Conservation (phyloP, 2,329 filamentous ascomycete species). For the Akanthomyces muscarius region DNA sequence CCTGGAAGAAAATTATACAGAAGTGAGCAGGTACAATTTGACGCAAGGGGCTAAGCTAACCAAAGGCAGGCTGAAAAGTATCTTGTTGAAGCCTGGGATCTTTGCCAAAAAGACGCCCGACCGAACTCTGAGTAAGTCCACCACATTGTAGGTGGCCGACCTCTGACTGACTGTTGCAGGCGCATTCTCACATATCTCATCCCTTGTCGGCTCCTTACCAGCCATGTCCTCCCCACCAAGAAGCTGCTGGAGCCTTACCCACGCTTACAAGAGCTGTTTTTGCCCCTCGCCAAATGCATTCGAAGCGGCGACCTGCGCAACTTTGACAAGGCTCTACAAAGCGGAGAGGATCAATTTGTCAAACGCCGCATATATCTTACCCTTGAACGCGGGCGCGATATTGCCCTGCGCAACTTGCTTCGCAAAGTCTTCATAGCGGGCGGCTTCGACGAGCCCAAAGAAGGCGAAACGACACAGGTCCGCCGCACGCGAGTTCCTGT, state of each 20-base stretch:
- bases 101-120: constrained; percentile 68
- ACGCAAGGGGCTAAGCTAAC: background rate
- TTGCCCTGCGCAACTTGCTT: constrained; percentile 85
- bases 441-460: constrained; percentile 75
- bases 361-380: constrained; percentile 92
- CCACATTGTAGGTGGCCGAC: background rate
- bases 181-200: constrained; percentile 93
- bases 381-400: constrained; percentile 85
- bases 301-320: constrained; percentile 74
- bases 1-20: constrained; percentile 85
- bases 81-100: constrained; percentile 74
- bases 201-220: constrained; percentile 85
- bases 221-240: constrained; percentile 74
- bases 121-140: constrained; percentile 75
- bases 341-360: constrained; percentile 88
- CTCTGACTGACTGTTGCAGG: constrained; percentile 41
- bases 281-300: constrained; percentile 74
- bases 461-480: constrained; percentile 57
- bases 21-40: constrained; percentile 44
- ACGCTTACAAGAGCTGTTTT: constrained; percentile 70
- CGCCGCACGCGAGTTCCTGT: constrained; percentile 76
- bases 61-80: constrained; percentile 66
- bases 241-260: constrained; percentile 71
- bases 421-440: constrained; percentile 85
- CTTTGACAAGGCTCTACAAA: constrained; percentile 77